Base-by-base conservation (phyloP, 1,139 yeast genomes). In the Nakaseomyces nivariensis region DNA sequence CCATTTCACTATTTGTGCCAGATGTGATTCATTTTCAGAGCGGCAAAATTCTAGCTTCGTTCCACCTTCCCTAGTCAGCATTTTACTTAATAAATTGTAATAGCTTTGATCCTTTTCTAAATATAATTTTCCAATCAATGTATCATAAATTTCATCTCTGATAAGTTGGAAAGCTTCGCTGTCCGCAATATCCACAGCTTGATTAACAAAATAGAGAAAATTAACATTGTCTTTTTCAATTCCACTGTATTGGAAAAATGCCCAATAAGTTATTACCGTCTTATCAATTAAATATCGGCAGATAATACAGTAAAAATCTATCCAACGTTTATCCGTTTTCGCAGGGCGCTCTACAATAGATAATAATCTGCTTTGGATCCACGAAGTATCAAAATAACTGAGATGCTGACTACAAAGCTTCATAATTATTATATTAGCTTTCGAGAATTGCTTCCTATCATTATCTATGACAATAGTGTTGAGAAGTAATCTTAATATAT, bases 181-280 rank as follows among this genome's bases (percentile, higher is more conserved):
- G 46, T 64, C 68, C 45, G 65, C 57, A 6, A 54, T 50, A 25
- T 51, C 38, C 34, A 54, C 54, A 24, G 54, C 51, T 40, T 54
- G 51, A 38, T 26, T 36, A 4, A 29, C 40, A 33, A 62, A 63
- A 33, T 50, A 54, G 4, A 60, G 34, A 31, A 7, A 49, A 29
- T 41, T 41, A 7, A 4, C 11, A 4, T 46, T 27, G 10, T 55
- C 43, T 1, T 52, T 51, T 5, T 54, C 53, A 37, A 63, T 47
- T 5, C 52, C 53, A 47, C 58, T 60, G 48, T 61, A 65, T 29
- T 55, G 54, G 24, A 58, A 51, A 37, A 63, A 58, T 1, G 62
- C 52, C 69, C 68, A 64, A 67, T 67, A 63, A 3, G 64, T 55
- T 13, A 60, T 50, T 7, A 52, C 54, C 40, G 57, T 52, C 25